Conservation (phyloP, 495 filamentous ascomycete genomes). For the Neurospora cerealis region DNA sequence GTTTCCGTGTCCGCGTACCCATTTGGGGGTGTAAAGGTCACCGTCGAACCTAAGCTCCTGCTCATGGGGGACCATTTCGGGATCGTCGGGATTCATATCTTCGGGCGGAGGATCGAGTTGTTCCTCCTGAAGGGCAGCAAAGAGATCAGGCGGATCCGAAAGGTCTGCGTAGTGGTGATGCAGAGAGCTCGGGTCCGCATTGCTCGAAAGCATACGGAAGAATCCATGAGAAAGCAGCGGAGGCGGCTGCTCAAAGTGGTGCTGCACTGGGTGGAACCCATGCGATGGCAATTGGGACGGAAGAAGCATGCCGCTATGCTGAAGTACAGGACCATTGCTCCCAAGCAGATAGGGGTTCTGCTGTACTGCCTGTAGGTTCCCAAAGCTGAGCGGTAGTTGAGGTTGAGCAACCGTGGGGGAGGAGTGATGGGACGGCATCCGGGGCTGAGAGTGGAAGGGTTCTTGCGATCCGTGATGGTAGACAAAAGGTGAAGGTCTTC, state of each 20-base stretch:
- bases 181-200: conserved; percentile 51
- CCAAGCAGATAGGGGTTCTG: conserved; percentile 40
- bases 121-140: conserved; percentile 57
- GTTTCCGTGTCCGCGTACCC: conserved; percentile 71
- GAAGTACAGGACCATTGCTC: conserved; percentile 33
- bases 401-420: conserved; percentile 46
- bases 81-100: conserved; percentile 66
- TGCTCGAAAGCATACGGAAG: conserved; percentile 59
- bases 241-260: conserved; percentile 42
- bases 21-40: conserved; percentile 67
- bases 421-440: conserved; percentile 40
- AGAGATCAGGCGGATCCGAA: conserved; percentile 62
- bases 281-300: conserved; percentile 38
- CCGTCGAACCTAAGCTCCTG: conserved; percentile 70
- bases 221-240: conserved; percentile 53
- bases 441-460: conserved; percentile 31
- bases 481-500: conserved; percentile 45
- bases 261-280: conserved; percentile 33
- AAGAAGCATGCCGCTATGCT: conserved; percentile 37
- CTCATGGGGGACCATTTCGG: conserved; percentile 58
- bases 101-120: conserved; percentile 58
- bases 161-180: conserved; percentile 54
- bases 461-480: conserved; percentile 41
- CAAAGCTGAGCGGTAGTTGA: conserved; percentile 41
- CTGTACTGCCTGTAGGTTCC: conserved; percentile 43